These are phyloP conservation scores for Phalaenopsis equestris DNA, from an alignment of 106 monocot species.

Conservation along the genomic window DNA sequence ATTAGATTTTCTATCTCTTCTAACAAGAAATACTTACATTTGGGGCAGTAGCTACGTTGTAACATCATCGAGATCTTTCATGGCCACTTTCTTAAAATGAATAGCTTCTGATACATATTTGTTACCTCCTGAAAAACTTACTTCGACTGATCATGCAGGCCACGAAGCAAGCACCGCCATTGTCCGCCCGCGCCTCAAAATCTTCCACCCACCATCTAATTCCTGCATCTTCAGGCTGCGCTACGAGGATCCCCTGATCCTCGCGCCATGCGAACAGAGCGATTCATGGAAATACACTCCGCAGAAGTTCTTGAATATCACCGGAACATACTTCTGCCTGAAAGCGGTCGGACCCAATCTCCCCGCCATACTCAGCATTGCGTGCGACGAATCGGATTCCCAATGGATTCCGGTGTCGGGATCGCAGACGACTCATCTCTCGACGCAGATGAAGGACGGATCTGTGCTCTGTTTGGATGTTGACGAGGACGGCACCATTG, in stretches of 20 bases:
- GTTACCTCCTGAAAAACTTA: not conserved
- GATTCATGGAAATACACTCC: slow-evolving; percentile 11
- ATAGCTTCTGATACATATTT: not conserved
- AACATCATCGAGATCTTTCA: too few species aligned
- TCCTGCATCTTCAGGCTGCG: slow-evolving; percentile 1
- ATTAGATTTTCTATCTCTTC: not conserved
- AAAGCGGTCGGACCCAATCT: slow-evolving; percentile 2
- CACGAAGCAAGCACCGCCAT: not conserved
- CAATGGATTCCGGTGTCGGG: not conserved
- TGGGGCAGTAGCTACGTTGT: too few species aligned
- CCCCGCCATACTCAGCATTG: slow-evolving; percentile 2
- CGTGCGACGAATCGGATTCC: not conserved
- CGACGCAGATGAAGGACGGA: not conserved
- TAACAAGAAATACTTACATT: too few species aligned
- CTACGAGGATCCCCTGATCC: not conserved
- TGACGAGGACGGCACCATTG: not conserved
- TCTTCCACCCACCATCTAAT: slow-evolving; percentile 3
- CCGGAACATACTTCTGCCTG: slow-evolving; percentile 9
- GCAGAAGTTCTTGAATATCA: not conserved
- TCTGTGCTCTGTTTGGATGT: slow-evolving; percentile 10
- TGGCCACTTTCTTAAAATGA: too few species aligned
- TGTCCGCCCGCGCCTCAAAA: not conserved
- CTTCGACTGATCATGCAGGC: not conserved
- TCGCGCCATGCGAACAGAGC: not conserved
- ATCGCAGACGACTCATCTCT: not conserved